Evolutionary conservation across 805 yeast species (phyloP), one percentile per base, ranked within the genome.

Genomic region (Myxozyma neotropica): DNA sequence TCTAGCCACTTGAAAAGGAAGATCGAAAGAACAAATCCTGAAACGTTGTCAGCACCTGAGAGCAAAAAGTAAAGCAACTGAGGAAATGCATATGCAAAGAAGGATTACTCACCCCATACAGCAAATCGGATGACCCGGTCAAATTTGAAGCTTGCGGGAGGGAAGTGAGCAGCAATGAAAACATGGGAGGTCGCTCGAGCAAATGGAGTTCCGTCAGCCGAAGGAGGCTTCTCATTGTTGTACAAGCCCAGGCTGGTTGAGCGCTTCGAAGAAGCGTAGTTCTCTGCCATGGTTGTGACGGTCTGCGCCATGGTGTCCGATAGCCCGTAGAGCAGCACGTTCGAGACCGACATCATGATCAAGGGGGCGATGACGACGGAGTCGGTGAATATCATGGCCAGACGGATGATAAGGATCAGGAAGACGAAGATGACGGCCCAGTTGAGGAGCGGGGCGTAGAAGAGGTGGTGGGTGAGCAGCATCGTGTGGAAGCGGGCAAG

Each of bases 291-390:
- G 35, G 79, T 74, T 3, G 82, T 69, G 3, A 90, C 77, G 2
- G 87, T 80, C 72, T 93, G 98, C 0, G 98, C 98, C 63, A 92
- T 71, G 0, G 92, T 83, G 71, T 93, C 98, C 0, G 97, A 91
- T n/a, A 90, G 84, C 0, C 96, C 97, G 71, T 85, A 89, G 4
- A 93, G 76, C 3, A 92, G 84, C 29, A 88, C 74, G 69, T 93
- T 93, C 1, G 97, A 86, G 24, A 85, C 82, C 59, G 89, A 81
- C 38, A 91, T 88, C 15, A 97, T 89, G n/a, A 86, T 71, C 31
- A 90, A 73, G 1, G 94, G 85, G 49, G 84, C 83, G 58, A 75
- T 78, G 61, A 81, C 80, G 71, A 91, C 91, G 13, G 73, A 55
- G 35, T 49, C 59, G 21, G 64, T 64, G 66, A 73, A 76, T 33